phyloP scores from a whole-genome alignment of 495 filamentous ascomycete species.

The Trichoderma virens region DNA sequence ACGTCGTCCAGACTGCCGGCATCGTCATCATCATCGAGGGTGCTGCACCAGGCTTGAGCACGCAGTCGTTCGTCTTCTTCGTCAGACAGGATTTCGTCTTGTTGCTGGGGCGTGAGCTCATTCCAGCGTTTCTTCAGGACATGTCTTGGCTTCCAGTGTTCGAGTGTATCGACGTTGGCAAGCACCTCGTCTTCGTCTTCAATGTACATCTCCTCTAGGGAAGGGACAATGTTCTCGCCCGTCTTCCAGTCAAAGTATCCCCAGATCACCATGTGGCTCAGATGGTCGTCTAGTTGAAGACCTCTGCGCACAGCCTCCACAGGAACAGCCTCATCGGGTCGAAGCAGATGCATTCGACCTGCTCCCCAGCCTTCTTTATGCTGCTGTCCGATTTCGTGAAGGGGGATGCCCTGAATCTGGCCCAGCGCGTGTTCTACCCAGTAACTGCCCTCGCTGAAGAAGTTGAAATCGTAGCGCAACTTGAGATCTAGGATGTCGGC shows the following conservation, averaged over 20 bases:
- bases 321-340: conserved; percentile 50
- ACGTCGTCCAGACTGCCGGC: background rate
- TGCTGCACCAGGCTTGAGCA: background rate
- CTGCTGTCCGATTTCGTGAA: conserved; percentile 37
- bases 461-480: conserved; percentile 31
- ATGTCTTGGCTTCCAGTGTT: conserved; percentile 28
- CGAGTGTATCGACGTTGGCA: conserved; percentile 12
- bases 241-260: conserved; percentile 44
- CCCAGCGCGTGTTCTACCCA: conserved; percentile 13
- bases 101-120: conserved; percentile 19
- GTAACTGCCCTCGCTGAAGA: conserved; percentile 4
- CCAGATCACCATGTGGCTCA: conserved; percentile 44
- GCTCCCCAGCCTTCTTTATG: conserved; percentile 47
- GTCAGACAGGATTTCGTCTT: conserved; percentile 19
- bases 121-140: conserved; percentile 27
- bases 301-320: conserved; percentile 39
- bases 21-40: background rate
- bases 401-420: conserved; percentile 33
- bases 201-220: conserved; percentile 37
- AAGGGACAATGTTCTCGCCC: conserved; percentile 28
- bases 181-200: conserved; percentile 28
- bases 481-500: conserved; percentile 40
- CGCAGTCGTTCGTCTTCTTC: conserved; percentile 15
- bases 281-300: conserved; percentile 36
- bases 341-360: conserved; percentile 32